These are phyloP conservation scores for Cercophora samala DNA, from an alignment of 495 filamentous ascomycete species.

Conservation along the genomic window DNA sequence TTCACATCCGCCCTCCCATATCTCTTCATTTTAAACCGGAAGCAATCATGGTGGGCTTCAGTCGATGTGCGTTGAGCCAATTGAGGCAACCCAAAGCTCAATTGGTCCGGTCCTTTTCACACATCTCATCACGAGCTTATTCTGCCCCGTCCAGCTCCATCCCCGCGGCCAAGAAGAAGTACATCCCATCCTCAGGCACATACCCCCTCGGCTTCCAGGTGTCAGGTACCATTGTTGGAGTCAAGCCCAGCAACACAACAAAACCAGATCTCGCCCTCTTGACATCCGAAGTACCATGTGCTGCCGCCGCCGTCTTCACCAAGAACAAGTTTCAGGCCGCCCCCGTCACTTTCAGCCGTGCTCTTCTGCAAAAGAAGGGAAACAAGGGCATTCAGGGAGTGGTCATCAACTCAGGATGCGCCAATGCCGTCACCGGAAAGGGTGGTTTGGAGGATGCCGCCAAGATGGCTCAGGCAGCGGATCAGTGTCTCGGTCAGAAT, in stretches of 20 bases:
- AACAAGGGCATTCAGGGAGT: conserved; percentile 75
- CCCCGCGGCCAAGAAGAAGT: conserved; percentile 75
- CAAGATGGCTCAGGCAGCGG: conserved; percentile 74
- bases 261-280: conserved; percentile 88
- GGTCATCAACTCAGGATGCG: conserved; percentile 92
- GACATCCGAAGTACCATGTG: conserved; percentile 80
- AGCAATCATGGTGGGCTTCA: conserved; percentile 29
- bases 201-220: conserved; percentile 90
- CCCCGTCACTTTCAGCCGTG: conserved; percentile 78
- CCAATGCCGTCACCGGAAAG: conserved; percentile 95
- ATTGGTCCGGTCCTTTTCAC: conserved; percentile 24
- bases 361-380: conserved; percentile 60
- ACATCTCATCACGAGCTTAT: conserved; percentile 40
- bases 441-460: conserved; percentile 85
- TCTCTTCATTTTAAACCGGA: background rate
- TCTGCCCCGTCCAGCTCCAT: conserved; percentile 62
- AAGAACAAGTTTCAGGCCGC: conserved; percentile 98
- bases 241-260: conserved; percentile 85
- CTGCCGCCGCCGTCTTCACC: conserved; percentile 93
- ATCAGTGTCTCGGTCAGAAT: conserved; percentile 62
- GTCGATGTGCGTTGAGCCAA: conserved; percentile 25
- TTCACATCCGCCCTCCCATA: background rate
- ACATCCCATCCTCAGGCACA: conserved; percentile 77
- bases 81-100: conserved; percentile 31
- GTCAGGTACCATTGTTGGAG: conserved; percentile 84